Evolutionary conservation across 352 stramenopile genomes (phyloP).

Genomic region (Phytophthora ramorum): DNA sequence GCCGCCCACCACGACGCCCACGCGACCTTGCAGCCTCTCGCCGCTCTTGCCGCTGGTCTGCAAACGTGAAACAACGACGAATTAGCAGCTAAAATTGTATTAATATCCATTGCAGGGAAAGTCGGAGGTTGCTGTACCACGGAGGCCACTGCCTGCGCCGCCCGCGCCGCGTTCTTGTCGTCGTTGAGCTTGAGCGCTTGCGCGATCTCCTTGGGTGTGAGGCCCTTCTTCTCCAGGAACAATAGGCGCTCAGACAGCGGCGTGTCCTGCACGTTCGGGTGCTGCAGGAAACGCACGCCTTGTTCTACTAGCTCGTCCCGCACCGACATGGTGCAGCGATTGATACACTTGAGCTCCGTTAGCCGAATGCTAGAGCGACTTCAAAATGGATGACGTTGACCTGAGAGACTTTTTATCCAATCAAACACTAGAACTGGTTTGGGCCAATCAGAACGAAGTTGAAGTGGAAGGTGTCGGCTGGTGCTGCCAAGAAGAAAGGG

Average conservation of each 20-base stretch:
- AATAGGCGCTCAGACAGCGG: constrained; percentile 72
- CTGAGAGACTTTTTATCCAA: constrained; percentile 6
- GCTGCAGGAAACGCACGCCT: constrained; percentile 80
- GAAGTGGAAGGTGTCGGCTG: too few species aligned
- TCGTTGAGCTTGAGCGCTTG: constrained; percentile 72
- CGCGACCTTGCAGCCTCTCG: constrained; percentile 58
- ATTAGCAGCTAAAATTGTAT: constrained; percentile 2
- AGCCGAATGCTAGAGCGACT: too few species aligned
- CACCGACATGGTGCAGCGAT: constrained; percentile 33
- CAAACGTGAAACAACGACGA: constrained; percentile 8
- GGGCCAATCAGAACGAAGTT: too few species aligned
- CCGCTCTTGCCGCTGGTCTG: constrained; percentile 65
- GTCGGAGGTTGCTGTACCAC: constrained; percentile 40
- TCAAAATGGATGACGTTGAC: too few species aligned
- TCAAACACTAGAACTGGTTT: constrained; percentile 8
- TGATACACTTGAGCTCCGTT: neutral
- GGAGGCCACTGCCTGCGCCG: constrained; percentile 64
- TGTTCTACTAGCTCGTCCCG: constrained; percentile 72
- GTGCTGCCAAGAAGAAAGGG: neutral
- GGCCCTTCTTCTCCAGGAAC: constrained; percentile 83
- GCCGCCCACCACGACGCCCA: constrained; percentile 69
- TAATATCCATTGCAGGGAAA: neutral
- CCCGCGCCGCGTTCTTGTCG: constrained; percentile 57
- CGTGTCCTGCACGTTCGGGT: constrained; percentile 80
- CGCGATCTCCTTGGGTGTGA: constrained; percentile 74